A percentile compares a stretch with the other conserved stretches of the same genome.
Conservation (phyloP, 2,329 filamentous ascomycete genomes). For the Fusarium brevicatenulatum region DNA sequence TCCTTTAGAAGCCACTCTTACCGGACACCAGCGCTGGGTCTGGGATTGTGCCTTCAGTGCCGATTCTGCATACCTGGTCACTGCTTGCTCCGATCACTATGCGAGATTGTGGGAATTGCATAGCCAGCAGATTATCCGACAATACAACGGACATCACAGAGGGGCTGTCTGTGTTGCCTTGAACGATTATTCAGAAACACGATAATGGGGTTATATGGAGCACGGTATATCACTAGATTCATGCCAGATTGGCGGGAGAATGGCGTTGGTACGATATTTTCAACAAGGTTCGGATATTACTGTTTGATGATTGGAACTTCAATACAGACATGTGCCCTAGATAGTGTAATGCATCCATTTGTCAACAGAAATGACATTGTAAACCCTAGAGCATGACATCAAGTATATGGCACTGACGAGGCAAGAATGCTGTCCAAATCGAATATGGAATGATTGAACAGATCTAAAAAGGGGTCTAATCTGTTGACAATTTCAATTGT, state of each 20-base stretch:
- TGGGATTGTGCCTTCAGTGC: slow-evolving; percentile 98
- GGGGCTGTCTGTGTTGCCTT: slow-evolving; percentile 92
- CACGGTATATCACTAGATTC: slow-evolving; percentile 21
- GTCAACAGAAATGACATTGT: not conserved
- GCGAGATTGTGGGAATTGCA: slow-evolving; percentile 89
- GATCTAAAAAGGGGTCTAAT: not conserved
- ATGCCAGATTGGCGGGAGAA: slow-evolving; percentile 25
- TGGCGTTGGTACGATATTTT: slow-evolving; percentile 39
- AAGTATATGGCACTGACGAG: not conserved
- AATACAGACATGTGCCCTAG: not conserved
- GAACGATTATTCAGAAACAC: slow-evolving; percentile 80
- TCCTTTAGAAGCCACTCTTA: slow-evolving; percentile 85
- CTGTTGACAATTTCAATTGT: not conserved
- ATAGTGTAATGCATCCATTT: not conserved
- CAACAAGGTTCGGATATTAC: slow-evolving; percentile 11
- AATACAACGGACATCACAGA: slow-evolving; percentile 94
- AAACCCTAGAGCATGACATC: not conserved
- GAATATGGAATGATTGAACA: not conserved
- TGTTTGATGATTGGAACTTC: slow-evolving; percentile 8
- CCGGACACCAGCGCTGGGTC: slow-evolving; percentile 93
- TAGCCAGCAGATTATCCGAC: slow-evolving; percentile 88
- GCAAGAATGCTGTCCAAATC: not conserved
- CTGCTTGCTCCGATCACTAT: slow-evolving; percentile 93
- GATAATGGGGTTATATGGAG: slow-evolving; percentile 43
- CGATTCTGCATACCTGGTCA: slow-evolving; percentile 92